Base-by-base conservation (phyloP, 2,329 filamentous ascomycete species). In the Stagonosporopsis vannaccii region DNA sequence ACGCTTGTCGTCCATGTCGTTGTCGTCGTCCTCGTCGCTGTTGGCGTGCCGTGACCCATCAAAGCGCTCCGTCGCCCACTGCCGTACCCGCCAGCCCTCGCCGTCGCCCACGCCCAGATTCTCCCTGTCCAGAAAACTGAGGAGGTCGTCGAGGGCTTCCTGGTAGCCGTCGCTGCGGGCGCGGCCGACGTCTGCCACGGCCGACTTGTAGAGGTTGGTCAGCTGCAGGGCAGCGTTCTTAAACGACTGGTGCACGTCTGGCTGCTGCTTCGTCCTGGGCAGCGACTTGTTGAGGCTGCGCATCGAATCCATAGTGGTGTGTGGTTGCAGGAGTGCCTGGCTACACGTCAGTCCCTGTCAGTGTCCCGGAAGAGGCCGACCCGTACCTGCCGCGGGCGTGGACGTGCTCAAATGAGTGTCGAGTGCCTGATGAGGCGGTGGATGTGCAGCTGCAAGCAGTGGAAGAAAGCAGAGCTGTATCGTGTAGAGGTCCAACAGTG, bases 181-280 rank as follows among this genome's bases (percentile, higher is more conserved):
- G 68, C 88, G 88, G 45, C 88, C 83, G 73, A 95, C 88, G 44
- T 91, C 90, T 28, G 87, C 83, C 12, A 91, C 89, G 3, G 94
- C 94, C 35, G 89, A 93, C 78, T 97, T 97, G 81, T 98, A 98
- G 13, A 99, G 87, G 71, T 96, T 97, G 43, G 95, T 98, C 51
- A 98, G 93, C 6, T 92, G 96, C 30, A 97, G 83, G 19, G 95
- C 95, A 30, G 95, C 95, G 15, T 90, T 87, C 76, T 92, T 95
- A 83, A 99, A 99, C 56, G 91, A 89, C 67, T 94, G 89, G 55
- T 97, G 86, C 43, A 97, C 86, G 71, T 81, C 74, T 40, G 69
- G 76, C 62, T 78, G 75, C 43, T 63, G 64, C 46, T 69, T 65
- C 13, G 75, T 68, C 54, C 67, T 70, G 7, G 76, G 76, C 41